Base-by-base conservation (phyloP, 345 rosid species). In the Acer saccharum region DNA sequence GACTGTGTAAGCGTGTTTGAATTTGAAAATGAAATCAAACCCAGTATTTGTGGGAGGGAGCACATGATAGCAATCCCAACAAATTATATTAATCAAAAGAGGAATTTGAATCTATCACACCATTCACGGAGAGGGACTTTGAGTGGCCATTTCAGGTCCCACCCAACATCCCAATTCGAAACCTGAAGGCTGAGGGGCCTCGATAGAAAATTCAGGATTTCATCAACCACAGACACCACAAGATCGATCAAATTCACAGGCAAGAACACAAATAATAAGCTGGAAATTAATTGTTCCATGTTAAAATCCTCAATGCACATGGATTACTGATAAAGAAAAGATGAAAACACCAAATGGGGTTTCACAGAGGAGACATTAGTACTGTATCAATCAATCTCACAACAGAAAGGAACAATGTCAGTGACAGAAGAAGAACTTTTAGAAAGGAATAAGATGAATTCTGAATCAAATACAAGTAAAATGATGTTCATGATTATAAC, bases 401-500 rank as follows among this genome's bases (percentile, higher is more conserved):
- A 23, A 67, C 20, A 62, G 41, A 58, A 46, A 29, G 17, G 17
- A 16, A 12, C 7, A 44, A 46, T 43, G 41, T 43, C 52, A 67
- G 67, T 29, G 6, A 29, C 10, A 35, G 41, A 65, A 52, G 5
- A 20, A 25, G 1, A 13, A 10, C 39, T 35, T 43, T 39, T 46
- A 23, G 67, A 77, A 79, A 67, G 76, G 73, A 77, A 78, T 74
- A 29, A 72, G 54, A 72, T 74, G 82, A 80, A 80, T 83, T 80
- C 80, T 27, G 75, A 70, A 82, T 79, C 79, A 77, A 82, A 83
- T 86, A 88, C 90, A 87, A 77, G 84, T 78, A 81, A 81, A 85
- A 80, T 82, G 82, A 80, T 82, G 82, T 82, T 81, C 84, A 74
- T 76, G 79, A 84, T 80, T 83, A 82, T 82, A 83, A 83, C 88